Percentiles rank a stretch among this genome's conserved stretches.
Evolutionary conservation across 208 protist species (phyloP).

Genomic region (Crithidia acanthocephali): DNA sequence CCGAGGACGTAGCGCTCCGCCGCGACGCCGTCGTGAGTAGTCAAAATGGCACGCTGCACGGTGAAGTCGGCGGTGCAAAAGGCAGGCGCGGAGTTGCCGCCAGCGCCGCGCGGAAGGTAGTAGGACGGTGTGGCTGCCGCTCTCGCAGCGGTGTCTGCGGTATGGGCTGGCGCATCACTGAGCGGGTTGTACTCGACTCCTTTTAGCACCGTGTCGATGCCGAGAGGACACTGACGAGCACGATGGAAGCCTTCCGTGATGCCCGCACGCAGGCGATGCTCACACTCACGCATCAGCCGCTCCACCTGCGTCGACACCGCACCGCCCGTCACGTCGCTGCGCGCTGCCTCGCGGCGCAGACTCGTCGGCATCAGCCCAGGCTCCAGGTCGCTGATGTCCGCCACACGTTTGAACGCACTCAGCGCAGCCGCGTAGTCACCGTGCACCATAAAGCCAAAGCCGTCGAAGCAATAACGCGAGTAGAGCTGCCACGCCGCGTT

Average conservation of each 20-base stretch:
- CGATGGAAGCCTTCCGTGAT: not conserved
- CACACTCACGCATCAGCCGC: slow-evolving; percentile 28
- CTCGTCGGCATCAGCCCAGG: slow-evolving; percentile 21
- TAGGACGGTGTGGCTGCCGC: not conserved
- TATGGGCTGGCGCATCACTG: not conserved
- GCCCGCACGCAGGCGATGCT: slow-evolving; percentile 1
- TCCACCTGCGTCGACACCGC: slow-evolving; percentile 25
- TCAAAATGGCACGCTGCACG: not conserved
- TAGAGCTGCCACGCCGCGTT: slow-evolving; percentile 34
- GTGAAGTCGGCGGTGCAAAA: not conserved
- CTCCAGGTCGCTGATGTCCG: slow-evolving; percentile 27
- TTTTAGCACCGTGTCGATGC: slow-evolving; percentile 12
- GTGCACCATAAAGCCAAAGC: slow-evolving; percentile 45
- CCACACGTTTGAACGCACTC: slow-evolving; percentile 26
- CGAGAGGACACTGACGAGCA: not conserved
- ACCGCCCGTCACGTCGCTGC: slow-evolving; percentile 13
- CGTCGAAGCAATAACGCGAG: slow-evolving; percentile 25
- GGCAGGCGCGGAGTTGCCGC: not conserved
- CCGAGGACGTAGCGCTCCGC: not conserved
- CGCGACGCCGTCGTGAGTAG: not conserved
- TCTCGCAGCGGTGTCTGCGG: not conserved
- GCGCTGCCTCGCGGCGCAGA: slow-evolving; percentile 24
- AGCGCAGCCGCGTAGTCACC: slow-evolving; percentile 43
- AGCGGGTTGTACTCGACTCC: not conserved
- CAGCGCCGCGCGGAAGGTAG: not conserved